A percentile compares a stretch with the other conserved stretches of the same genome.
Conservation (phyloP, 2,329 filamentous ascomycete species). For the Diaporthe ilicicola region DNA sequence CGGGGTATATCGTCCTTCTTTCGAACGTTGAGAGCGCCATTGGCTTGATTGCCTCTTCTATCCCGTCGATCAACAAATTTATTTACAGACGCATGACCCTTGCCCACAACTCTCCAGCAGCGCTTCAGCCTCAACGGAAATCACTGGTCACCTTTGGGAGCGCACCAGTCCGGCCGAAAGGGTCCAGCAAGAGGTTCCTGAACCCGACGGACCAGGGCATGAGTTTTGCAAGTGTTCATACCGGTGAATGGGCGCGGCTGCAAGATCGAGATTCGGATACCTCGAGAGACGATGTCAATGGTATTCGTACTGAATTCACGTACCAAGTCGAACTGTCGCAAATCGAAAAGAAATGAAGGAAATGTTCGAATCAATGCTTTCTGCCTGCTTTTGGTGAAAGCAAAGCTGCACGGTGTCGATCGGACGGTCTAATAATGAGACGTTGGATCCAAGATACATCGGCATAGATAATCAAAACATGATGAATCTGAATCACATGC, state of each 20-base stretch:
- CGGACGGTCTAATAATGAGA: neutral
- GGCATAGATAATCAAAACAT: neutral
- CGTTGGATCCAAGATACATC: too few relatives aligned
- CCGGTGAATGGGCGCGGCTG: conserved; percentile 17
- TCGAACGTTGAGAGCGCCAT: conserved; percentile 37
- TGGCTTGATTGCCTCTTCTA: conserved; percentile 29
- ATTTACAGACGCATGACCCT: neutral
- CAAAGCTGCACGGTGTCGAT: too few relatives aligned
- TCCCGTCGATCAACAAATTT: conserved; percentile 29
- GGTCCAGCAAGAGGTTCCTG: conserved; percentile 5
- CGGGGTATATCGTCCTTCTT: conserved; percentile 37
- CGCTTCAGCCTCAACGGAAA: neutral
- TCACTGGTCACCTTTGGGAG: conserved; percentile 25
- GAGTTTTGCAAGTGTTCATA: conserved; percentile 20
- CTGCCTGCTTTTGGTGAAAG: neutral
- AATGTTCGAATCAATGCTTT: neutral
- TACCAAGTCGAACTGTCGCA: conserved; percentile 22
- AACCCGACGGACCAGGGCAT: conserved; percentile 26
- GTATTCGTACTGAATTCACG: conserved; percentile 20
- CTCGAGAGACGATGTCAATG: neutral
- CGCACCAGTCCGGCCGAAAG: conserved; percentile 12
- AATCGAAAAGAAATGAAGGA: neutral
- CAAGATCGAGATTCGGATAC: conserved; percentile 22
- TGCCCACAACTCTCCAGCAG: neutral
- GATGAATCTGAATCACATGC: neutral